These are phyloP conservation scores for Tilletiopsis washingtonensis DNA, from an alignment of 1,284 basidiomycete genomes.

Conservation along the genomic window DNA sequence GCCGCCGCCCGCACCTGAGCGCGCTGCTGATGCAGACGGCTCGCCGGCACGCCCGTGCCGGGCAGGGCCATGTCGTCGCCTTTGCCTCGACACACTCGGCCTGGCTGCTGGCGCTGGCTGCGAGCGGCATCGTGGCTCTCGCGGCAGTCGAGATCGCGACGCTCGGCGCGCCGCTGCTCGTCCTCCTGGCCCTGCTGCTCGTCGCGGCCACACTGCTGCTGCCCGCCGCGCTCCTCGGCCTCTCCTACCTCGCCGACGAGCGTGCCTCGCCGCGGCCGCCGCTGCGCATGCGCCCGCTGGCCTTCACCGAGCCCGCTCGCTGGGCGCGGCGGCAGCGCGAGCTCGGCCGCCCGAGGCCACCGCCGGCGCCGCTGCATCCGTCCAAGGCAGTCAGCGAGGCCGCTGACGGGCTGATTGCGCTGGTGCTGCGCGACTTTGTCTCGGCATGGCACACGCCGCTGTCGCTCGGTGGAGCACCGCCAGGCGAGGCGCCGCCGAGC, in stretches of 20 bases:
- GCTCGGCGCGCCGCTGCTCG: too few species aligned
- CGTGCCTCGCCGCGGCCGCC: background rate
- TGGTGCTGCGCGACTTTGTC: slow-evolving; percentile 37
- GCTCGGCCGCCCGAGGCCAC: background rate
- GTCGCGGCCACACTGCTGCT: too few species aligned
- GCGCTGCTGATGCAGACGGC: too few species aligned
- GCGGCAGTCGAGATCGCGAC: too few species aligned
- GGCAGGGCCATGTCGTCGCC: too few species aligned
- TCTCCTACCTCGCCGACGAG: background rate
- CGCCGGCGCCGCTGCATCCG: slow-evolving; percentile 2
- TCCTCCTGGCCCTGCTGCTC: too few species aligned
- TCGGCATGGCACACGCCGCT: slow-evolving; percentile 30
- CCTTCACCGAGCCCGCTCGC: background rate
- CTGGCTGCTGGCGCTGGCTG: too few species aligned
- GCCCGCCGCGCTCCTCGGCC: background rate
- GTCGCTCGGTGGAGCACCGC: slow-evolving; percentile 6
- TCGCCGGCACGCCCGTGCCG: too few species aligned
- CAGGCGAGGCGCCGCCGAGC: slow-evolving; percentile 60
- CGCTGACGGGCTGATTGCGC: slow-evolving; percentile 14
- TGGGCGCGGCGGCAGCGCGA: background rate
- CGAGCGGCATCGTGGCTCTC: too few species aligned
- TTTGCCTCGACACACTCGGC: too few species aligned
- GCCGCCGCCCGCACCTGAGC: too few species aligned
- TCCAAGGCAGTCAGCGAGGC: slow-evolving; percentile 9
- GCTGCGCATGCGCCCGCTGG: background rate